Percentiles rank a stretch among this genome's conserved stretches.
These are phyloP conservation scores for Haplographium delicatum DNA, from an alignment of 495 filamentous ascomycete genomes.

Conservation along the genomic window DNA sequence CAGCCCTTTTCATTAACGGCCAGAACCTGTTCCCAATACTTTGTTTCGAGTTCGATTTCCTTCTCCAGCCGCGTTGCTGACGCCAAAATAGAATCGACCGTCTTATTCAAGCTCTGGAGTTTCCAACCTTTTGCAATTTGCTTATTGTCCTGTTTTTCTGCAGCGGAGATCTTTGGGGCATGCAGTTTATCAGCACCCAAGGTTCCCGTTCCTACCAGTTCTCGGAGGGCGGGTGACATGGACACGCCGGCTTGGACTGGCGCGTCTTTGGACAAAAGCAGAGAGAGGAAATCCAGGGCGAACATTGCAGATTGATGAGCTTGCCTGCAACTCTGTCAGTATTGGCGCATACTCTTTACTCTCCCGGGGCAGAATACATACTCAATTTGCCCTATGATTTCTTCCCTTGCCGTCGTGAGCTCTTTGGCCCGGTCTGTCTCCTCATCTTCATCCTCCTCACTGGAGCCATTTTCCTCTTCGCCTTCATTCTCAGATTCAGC, in stretches of 20 bases:
- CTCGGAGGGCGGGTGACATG: slow-evolving; percentile 63
- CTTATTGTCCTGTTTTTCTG: slow-evolving; percentile 48
- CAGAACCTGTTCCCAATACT: slow-evolving; percentile 84
- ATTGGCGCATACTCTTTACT: neutral
- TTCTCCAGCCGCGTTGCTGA: slow-evolving; percentile 66
- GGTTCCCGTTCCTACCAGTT: slow-evolving; percentile 63
- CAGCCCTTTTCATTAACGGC: slow-evolving; percentile 78
- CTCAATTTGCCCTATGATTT: slow-evolving; percentile 49
- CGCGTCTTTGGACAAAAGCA: slow-evolving; percentile 72
- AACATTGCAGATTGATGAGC: slow-evolving; percentile 63
- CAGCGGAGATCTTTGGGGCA: slow-evolving; percentile 47
- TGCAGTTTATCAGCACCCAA: slow-evolving; percentile 68
- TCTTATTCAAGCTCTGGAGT: slow-evolving; percentile 64
- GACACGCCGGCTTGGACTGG: slow-evolving; percentile 61
- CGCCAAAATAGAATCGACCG: slow-evolving; percentile 68
- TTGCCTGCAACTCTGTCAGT: slow-evolving; percentile 34
- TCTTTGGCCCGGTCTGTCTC: slow-evolving; percentile 32
- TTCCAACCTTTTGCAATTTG: slow-evolving; percentile 71
- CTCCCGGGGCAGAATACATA: slow-evolving; percentile 22
- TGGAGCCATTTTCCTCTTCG: slow-evolving; percentile 22
- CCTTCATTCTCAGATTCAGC: slow-evolving; percentile 40
- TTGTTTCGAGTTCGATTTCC: slow-evolving; percentile 71
- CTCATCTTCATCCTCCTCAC: slow-evolving; percentile 21
- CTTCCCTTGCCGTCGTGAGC: slow-evolving; percentile 39
- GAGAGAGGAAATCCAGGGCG: slow-evolving; percentile 77